A percentile compares a stretch with the other conserved stretches of the same genome.
Conservation (phyloP, 1,284 basidiomycete genomes). For the Porodaedalea pini region DNA sequence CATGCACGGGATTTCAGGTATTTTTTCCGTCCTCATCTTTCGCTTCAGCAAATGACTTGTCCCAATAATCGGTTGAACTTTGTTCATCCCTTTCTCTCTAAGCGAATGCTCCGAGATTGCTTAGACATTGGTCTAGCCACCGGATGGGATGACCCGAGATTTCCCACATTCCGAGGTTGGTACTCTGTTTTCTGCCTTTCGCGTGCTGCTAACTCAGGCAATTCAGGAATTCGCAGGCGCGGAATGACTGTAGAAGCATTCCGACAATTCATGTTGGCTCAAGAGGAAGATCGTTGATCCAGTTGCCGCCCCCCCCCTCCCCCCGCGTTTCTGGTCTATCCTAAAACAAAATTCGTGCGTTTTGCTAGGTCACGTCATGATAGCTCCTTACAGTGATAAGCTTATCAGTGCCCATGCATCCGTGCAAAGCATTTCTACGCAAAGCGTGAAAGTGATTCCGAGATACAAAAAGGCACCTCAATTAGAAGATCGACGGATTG, state of each 20-base stretch:
- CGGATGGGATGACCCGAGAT: conserved; percentile 98
- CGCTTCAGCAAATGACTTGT: too few relatives aligned
- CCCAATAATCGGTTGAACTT: conserved; percentile 95
- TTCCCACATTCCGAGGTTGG: conserved; percentile 92
- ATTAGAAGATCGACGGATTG: conserved; percentile 71
- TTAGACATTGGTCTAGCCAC: conserved; percentile 83
- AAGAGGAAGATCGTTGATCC: conserved; percentile 97
- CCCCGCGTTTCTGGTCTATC: conserved; percentile 76
- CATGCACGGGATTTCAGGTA: too few relatives aligned
- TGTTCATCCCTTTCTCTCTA: conserved; percentile 96
- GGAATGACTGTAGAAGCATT: conserved; percentile 97
- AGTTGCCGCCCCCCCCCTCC: conserved; percentile 65
- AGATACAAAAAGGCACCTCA: conserved; percentile 88
- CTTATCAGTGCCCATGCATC: conserved; percentile 64
- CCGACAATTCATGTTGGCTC: conserved; percentile 92
- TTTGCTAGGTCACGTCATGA: background rate
- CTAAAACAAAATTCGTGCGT: conserved; percentile 22
- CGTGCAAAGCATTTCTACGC: conserved; percentile 74
- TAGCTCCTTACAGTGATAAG: conserved; percentile 53
- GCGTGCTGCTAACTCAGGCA: too few relatives aligned
- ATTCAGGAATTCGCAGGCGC: conserved; percentile 90
- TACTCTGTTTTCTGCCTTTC: too few relatives aligned
- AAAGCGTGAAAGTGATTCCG: conserved; percentile 95
- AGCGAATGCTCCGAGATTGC: conserved; percentile 96
- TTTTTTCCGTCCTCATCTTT: too few relatives aligned